Evolutionary conservation across 139 green algal species (phyloP).

Genomic region (Pleodorina starrii): DNA sequence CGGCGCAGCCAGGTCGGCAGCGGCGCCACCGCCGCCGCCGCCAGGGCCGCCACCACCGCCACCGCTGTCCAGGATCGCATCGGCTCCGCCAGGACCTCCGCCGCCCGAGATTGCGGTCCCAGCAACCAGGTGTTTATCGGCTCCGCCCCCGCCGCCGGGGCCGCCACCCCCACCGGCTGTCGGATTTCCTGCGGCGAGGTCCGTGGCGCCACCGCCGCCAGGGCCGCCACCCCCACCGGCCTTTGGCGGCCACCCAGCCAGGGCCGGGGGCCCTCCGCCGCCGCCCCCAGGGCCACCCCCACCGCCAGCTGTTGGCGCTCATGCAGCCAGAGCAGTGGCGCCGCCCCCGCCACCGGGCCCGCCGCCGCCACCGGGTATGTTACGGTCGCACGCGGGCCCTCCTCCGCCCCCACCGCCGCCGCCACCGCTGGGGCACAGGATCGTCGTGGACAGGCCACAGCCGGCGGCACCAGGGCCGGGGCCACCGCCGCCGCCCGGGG

Average conservation of each 20-base stretch:
- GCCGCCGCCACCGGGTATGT: background rate
- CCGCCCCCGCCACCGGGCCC: background rate
- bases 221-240: constrained; percentile 29
- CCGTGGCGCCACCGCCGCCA: background rate
- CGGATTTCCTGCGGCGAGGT: background rate
- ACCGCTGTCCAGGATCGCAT: background rate
- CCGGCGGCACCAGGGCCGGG: background rate
- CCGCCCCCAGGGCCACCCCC: constrained; percentile 30
- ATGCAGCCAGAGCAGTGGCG: background rate
- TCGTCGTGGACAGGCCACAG: background rate
- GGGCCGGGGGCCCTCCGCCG: constrained; percentile 35
- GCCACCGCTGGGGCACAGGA: background rate
- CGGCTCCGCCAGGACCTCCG: background rate
- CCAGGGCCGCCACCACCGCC: constrained; percentile 37
- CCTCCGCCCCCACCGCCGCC: background rate
- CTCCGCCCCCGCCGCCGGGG: background rate
- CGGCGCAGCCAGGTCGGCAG: background rate
- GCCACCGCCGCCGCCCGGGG: background rate
- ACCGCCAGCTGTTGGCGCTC: background rate
- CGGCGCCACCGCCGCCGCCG: constrained; percentile 26
- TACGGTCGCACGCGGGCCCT: background rate
- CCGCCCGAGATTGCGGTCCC: background rate
- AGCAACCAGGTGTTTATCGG: background rate
- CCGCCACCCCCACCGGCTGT: constrained; percentile 38
- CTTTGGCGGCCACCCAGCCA: background rate